Evolutionary conservation across 148 eudicot genomes (phyloP), one percentile per base, ranked within the genome.

Genomic region (Selenicereus undatus): DNA sequence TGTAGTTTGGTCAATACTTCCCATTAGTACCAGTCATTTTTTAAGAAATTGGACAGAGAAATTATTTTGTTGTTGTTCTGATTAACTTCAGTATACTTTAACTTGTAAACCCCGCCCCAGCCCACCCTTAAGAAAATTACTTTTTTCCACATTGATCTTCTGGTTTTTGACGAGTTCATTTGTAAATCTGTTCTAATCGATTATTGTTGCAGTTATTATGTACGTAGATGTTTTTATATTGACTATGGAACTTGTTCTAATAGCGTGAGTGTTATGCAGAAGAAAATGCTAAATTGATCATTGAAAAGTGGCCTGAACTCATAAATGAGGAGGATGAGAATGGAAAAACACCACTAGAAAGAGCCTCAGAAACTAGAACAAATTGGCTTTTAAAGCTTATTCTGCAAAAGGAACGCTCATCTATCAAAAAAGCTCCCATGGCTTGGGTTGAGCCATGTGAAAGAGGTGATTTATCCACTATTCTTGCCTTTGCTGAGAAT

Each of bases 401-500:
- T 35, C 45, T 80, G 58, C 43, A 73, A 68, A 60, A 68, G 9
- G 77, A 80, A 11, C 56, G 21, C 24, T 21, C 69, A 22, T 79
- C 58, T 32, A 32, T 54, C 18, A 18, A 24, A 12, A 48, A 71
- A 16, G 73, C 76, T 13, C 18, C 77, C 30, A 11, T 51, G 52
- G 76, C 82, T 17, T 72, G 82, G 82, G 71, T 72, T 26, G 26
- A 26, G 36, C 77, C 82, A 72, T 80, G 82, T 26, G 39, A 27
- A 12, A 80, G 30, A 8, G 70, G 77, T 72, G 42, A 39, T 30
- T 10, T 80, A 39, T 80, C 82, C 2, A 58, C 77, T n/a, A 36
- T 73, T 66, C 70, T 72, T 11, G 71, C 52, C 69, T 79, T 79
- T 16, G 20, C 54, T 54, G 69, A 70, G 50, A 54, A 32, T 18